These are phyloP conservation scores for Chlorella sp. DNA, from an alignment of 139 green algal genomes.

Conservation along the genomic window DNA sequence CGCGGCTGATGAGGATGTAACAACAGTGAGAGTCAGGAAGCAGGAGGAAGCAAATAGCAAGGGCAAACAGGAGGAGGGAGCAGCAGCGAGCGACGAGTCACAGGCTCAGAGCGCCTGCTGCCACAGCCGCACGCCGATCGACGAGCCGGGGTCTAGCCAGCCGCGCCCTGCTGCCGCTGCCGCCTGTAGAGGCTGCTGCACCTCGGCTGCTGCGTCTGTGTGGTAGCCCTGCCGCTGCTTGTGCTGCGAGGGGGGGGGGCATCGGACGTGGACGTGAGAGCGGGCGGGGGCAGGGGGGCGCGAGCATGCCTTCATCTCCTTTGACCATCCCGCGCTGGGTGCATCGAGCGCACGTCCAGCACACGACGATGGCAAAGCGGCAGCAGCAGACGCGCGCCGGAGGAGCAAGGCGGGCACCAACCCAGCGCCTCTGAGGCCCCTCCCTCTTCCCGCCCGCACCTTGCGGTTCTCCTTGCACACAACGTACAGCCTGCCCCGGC, in stretches of 20 bases:
- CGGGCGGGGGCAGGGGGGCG: neutral
- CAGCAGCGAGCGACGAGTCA: neutral
- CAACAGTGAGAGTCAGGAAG: no score
- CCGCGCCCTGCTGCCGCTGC: neutral
- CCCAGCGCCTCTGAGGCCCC: neutral
- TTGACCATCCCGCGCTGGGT: neutral
- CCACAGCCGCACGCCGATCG: slow-evolving; percentile 28
- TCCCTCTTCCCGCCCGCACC: slow-evolving; percentile 1
- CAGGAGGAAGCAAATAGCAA: neutral
- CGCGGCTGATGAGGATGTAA: no score
- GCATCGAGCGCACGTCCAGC: no score
- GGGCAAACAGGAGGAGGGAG: neutral
- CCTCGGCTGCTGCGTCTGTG: slow-evolving; percentile 9
- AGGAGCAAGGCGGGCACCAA: no score
- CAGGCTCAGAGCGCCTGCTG: neutral
- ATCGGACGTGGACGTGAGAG: neutral
- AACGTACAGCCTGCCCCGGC: slow-evolving; percentile 60
- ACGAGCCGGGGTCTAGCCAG: slow-evolving; percentile 30
- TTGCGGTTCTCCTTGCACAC: slow-evolving; percentile 64
- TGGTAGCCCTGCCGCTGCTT: slow-evolving; percentile 57
- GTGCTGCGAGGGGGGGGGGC: no score
- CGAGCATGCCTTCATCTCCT: neutral
- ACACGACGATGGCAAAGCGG: no score
- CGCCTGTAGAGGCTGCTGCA: neutral
- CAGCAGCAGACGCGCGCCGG: no score